Percentiles rank a stretch among this genome's conserved stretches.
phyloP scores from a whole-genome alignment of 169 alveolate genomes.

The Plasmodium inui region DNA sequence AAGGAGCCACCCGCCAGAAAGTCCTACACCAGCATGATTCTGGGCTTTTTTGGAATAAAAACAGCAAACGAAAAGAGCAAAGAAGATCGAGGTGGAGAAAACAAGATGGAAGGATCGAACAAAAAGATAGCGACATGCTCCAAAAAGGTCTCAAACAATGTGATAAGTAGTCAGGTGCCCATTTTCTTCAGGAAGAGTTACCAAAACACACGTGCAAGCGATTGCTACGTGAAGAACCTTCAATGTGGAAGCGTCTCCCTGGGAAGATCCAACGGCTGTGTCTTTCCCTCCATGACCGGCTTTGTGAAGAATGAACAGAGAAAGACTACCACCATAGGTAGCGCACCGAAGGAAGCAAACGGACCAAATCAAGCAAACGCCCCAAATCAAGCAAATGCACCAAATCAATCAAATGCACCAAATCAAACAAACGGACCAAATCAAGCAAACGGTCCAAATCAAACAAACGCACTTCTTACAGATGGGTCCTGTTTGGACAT shows the following conservation, averaged over 20 bases:
- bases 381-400: too few species aligned
- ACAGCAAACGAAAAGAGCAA: neutral
- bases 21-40: slow-evolving; percentile 4
- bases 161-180: neutral
- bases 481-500: neutral
- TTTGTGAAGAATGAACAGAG: neutral
- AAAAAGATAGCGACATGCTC: neutral
- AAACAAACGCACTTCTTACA: neutral
- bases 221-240: neutral
- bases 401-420: too few species aligned
- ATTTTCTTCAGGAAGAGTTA: neutral
- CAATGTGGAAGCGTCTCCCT: neutral
- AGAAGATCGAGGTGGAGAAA: neutral
- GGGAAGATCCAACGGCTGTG: neutral
- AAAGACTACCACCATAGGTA: neutral
- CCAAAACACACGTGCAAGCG: neutral
- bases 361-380: too few species aligned
- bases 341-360: too few species aligned
- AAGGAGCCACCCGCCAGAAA: neutral
- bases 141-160: neutral
- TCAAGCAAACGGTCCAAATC: neutral
- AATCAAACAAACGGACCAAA: neutral
- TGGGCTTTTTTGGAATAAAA: slow-evolving; percentile 11
- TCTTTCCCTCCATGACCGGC: neutral
- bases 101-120: neutral